A percentile compares a stretch with the other conserved stretches of the same genome.
Conservation (phyloP, 2,329 filamentous ascomycete genomes). For the Aureobasidium sp. region DNA sequence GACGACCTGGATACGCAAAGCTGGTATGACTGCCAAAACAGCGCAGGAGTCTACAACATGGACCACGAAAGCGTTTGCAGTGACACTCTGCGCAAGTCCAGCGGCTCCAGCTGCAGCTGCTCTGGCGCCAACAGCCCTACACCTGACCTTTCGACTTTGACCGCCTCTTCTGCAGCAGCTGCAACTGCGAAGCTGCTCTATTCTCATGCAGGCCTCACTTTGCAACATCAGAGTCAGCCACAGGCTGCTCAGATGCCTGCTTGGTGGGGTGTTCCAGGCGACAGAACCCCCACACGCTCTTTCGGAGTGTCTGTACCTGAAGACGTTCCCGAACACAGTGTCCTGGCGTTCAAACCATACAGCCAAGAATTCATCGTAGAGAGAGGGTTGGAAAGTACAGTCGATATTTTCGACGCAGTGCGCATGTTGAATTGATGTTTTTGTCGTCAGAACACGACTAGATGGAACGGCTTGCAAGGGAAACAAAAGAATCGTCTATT, state of each 20-base stretch:
- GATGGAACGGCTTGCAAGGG: not conserved
- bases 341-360: not conserved
- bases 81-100: not conserved
- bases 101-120: not conserved
- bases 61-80: constrained; percentile 11
- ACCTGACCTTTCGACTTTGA: not conserved
- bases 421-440: not conserved
- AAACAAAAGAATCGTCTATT: not conserved
- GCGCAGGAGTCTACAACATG: constrained; percentile 6
- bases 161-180: not conserved
- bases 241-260: not conserved
- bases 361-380: not conserved
- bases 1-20: not conserved
- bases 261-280: not conserved
- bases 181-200: not conserved
- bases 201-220: not conserved
- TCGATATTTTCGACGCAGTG: constrained; percentile 1
- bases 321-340: not conserved
- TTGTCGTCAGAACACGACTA: not conserved
- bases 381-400: not conserved
- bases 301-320: not conserved
- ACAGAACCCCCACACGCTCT: too few species aligned
- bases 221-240: not conserved
- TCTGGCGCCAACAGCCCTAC: not conserved
- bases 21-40: not conserved